These are phyloP conservation scores for Cymbopogon citratus DNA, from an alignment of 176 grass and related monocot species.

Conservation along the genomic window DNA sequence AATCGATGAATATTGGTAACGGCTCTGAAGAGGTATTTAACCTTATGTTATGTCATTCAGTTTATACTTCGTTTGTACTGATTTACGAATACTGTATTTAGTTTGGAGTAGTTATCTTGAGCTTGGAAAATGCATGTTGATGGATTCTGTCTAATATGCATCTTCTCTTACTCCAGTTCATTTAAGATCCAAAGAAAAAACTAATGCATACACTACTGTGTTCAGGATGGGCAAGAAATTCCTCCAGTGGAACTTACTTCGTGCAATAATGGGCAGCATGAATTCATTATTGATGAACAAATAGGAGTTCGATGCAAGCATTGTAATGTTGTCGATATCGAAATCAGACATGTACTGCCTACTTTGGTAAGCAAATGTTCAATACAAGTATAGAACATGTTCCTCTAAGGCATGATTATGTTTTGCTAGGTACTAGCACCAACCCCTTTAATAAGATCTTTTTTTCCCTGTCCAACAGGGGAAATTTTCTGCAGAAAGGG, in stretches of 20 bases:
- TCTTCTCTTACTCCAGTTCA: background rate
- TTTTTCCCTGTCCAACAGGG: conserved; percentile 24
- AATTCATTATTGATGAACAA: too few species aligned
- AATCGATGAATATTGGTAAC: background rate
- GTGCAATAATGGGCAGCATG: too few species aligned
- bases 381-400: background rate
- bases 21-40: conserved; percentile 22
- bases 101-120: background rate
- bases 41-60: background rate
- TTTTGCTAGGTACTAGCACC: background rate
- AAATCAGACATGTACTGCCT: conserved; percentile 57
- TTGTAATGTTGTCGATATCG: too few species aligned
- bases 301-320: too few species aligned
- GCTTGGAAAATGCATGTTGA: background rate
- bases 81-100: background rate
- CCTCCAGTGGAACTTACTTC: too few species aligned
- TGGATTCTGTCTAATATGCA: background rate
- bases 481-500: conserved; percentile 16
- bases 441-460: background rate
- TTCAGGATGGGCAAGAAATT: too few species aligned
- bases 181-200: conserved; percentile 1
- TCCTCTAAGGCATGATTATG: background rate
- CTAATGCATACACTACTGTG: background rate
- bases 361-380: conserved; percentile 50
- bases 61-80: background rate